Conservation (phyloP, 106 monocot genomes). For the Alisma plantagoaquatica region DNA sequence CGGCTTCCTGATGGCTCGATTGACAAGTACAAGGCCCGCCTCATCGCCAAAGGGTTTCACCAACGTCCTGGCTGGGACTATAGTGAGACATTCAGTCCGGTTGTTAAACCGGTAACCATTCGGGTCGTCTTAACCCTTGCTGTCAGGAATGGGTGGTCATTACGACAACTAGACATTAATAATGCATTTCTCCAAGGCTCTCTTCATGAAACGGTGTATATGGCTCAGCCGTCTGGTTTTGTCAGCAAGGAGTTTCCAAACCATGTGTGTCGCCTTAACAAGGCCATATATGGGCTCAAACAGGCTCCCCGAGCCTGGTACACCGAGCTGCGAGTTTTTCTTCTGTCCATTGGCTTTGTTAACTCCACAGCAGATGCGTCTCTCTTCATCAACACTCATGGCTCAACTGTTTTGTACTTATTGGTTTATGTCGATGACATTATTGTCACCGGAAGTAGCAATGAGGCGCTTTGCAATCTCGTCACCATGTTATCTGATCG, state of each 20-base stretch:
- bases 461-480: too few relatives aligned
- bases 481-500: too few relatives aligned
- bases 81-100: not conserved
- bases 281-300: not conserved
- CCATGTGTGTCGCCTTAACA: not conserved
- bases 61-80: not conserved
- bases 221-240: not conserved
- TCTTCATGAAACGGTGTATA: conserved; percentile 2
- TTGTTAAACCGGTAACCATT: not conserved
- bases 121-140: not conserved
- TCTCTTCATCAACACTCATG: not conserved
- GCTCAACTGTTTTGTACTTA: not conserved
- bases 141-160: not conserved
- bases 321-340: not conserved
- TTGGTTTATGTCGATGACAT: conserved; percentile 1
- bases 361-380: not conserved
- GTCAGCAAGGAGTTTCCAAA: not conserved
- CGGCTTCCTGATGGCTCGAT: not conserved
- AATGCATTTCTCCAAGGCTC: conserved; percentile 1
- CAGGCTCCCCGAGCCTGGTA: not conserved
- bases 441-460: too few relatives aligned
- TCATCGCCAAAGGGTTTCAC: not conserved
- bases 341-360: not conserved
- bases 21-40: not conserved
- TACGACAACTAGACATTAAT: not conserved